phyloP scores from a whole-genome alignment of 2,329 filamentous ascomycete genomes.

The Monosporascus sp. region DNA sequence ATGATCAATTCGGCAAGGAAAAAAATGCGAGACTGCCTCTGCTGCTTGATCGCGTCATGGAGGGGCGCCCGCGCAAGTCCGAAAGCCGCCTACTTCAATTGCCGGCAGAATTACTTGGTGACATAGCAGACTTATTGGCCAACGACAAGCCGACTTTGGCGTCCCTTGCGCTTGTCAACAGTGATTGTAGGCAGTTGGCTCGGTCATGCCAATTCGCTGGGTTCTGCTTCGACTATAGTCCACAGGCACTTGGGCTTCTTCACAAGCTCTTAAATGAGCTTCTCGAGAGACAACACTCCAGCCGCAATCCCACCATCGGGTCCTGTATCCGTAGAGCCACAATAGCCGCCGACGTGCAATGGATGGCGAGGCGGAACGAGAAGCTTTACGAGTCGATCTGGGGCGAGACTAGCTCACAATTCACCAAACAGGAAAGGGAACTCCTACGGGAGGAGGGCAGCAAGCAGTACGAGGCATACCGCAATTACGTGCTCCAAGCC shows the following conservation, averaged over 20 bases:
- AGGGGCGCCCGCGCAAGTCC: background rate
- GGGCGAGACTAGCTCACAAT: background rate
- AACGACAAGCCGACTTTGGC: constrained; percentile 1
- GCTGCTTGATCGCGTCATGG: background rate
- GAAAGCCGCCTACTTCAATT: background rate
- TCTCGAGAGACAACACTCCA: background rate
- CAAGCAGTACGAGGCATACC: background rate
- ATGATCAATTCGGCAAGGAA: background rate
- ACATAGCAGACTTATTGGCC: background rate
- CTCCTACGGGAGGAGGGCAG: no score
- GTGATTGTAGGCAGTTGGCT: constrained; percentile 4
- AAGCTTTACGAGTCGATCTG: background rate
- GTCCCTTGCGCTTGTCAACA: constrained; percentile 3
- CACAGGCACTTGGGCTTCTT: background rate
- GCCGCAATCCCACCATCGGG: background rate
- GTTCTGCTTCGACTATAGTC: constrained; percentile 1
- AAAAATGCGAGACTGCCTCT: background rate
- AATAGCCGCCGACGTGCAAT: background rate
- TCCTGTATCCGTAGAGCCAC: background rate
- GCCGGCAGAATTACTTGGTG: constrained; percentile 1
- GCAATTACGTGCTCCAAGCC: background rate
- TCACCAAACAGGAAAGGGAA: no score
- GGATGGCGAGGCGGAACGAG: no score
- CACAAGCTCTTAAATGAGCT: background rate
- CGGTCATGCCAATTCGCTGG: constrained; percentile 6